Evolutionary conservation across 257 asterid species (phyloP), one percentile per base, ranked within the genome.

Genomic region (Fraxinus excelsior): DNA sequence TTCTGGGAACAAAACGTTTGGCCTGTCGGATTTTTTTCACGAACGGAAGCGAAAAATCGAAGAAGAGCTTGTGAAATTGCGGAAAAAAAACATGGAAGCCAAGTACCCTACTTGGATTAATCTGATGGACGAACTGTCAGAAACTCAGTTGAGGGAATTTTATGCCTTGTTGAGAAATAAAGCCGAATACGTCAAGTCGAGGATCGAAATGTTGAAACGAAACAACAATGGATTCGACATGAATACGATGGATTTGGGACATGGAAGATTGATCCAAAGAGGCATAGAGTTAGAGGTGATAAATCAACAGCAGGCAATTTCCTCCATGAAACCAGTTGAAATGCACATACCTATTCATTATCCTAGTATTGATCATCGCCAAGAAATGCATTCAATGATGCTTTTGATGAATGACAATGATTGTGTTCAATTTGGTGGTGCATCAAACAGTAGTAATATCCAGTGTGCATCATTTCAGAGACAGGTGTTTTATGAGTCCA

Each of bases 61-160:
- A 71, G 92, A 86, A 0, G 94, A 90, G 34, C 78, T 88, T 9
- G 77, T 49, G 4, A 88, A 83, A 67, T 51, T 89, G 79, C 80
- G 81, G 4, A 85, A 72, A 16, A 71, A 60, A 60, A 86, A 83
- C 79, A 70, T 80, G 84, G 95, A 91, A 65, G 72, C 88, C 4
- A 88, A 79, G 71, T 89, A 84, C 21, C 93, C 94, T 0, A 67
- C 80, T 1, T 73, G 83, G 81, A 7, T 69, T 19, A 80, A 79
- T 4, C 77, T 76, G 44, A 21, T 88, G 80, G 51, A 67, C 5
- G 51, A 11, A 1, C n/a, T 85, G 29, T 19, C 83, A 0, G 88
- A 88, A 58, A 21, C 32, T n/a, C 82, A 82, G 62, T 75, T 89
- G 79, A 80, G 86, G n/a, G 81, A 62, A 0, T 80, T 91, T 4